Conservation (phyloP, 164 flowering plant genomes). For the Malania oleifera region DNA sequence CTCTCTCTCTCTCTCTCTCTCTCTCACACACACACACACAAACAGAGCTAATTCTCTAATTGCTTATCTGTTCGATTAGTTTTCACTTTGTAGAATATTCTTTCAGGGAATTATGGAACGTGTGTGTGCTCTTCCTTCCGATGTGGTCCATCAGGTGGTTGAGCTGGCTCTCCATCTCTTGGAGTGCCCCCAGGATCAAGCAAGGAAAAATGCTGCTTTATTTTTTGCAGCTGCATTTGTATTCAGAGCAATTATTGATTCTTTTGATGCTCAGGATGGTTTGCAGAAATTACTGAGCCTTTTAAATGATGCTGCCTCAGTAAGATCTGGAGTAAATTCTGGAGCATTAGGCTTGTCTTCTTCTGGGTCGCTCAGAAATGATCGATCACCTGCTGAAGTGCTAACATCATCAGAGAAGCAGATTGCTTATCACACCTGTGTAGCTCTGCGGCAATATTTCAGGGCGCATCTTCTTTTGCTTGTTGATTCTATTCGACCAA, state of each 20-base stretch:
- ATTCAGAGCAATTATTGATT: constrained; percentile 83
- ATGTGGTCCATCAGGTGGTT: constrained; percentile 67
- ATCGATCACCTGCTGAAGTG: constrained; percentile 74
- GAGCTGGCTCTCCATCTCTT: constrained; percentile 89
- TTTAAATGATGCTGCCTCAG: constrained; percentile 79
- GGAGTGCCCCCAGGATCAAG: constrained; percentile 84
- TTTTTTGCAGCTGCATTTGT: constrained; percentile 90
- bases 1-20: neutral
- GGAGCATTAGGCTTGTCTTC: constrained; percentile 45
- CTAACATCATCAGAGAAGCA: constrained; percentile 89
- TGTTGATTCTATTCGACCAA: constrained; percentile 92
- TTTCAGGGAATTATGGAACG: constrained; percentile 96
- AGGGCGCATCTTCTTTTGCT: constrained; percentile 91
- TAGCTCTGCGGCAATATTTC: constrained; percentile 89
- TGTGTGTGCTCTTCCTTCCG: constrained; percentile 89
- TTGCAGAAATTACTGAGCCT: constrained; percentile 64
- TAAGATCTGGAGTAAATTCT: constrained; percentile 78
- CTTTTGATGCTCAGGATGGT: constrained; percentile 91
- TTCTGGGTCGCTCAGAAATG: constrained; percentile 60
- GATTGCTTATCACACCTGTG: constrained; percentile 87
- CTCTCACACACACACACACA: too few species aligned
- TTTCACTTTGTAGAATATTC: constrained; percentile 3
- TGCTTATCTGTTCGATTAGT: neutral
- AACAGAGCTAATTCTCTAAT: too few species aligned
- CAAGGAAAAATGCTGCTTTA: constrained; percentile 85